Percentiles rank a stretch among this genome's conserved stretches.
Evolutionary conservation across 2,329 filamentous ascomycete genomes (phyloP).

Genomic region (Immersiporthe knoxdaviesiana): DNA sequence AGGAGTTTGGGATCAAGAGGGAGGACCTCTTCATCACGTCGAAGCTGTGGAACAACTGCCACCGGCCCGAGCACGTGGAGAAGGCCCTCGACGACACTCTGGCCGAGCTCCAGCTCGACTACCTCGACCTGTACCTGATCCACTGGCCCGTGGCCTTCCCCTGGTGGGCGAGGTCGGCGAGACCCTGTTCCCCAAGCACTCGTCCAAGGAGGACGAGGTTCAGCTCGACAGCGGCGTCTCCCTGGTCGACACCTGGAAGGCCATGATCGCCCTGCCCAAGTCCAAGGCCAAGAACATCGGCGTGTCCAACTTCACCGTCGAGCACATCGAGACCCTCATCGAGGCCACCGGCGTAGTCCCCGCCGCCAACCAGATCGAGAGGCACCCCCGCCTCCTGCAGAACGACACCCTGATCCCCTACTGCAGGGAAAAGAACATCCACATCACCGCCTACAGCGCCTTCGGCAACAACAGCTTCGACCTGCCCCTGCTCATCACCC

Average conservation of each 20-base stretch:
- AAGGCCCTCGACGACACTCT: constrained; percentile 60
- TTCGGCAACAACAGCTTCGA: constrained; percentile 51
- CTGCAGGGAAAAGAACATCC: constrained; percentile 64
- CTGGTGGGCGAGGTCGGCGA: constrained; percentile 37
- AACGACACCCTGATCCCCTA: constrained; percentile 63
- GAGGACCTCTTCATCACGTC: constrained; percentile 66
- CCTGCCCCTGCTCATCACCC: constrained; percentile 59
- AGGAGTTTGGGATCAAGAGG: constrained; percentile 55
- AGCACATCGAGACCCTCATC: constrained; percentile 59
- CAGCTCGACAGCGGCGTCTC: constrained; percentile 49
- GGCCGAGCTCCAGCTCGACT: constrained; percentile 58
- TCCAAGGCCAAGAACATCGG: constrained; percentile 69
- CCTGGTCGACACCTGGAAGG: constrained; percentile 50
- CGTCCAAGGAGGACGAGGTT: constrained; percentile 40
- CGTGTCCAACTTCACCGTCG: constrained; percentile 74
- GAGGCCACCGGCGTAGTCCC: constrained; percentile 59
- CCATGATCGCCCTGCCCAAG: constrained; percentile 50
- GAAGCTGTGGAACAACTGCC: constrained; percentile 69
- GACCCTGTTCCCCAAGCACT: constrained; percentile 47
- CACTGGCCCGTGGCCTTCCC: constrained; percentile 62
- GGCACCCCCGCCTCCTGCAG: constrained; percentile 64
- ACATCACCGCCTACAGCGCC: constrained; percentile 68
- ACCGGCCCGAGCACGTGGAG: constrained; percentile 62
- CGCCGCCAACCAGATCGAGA: constrained; percentile 71
- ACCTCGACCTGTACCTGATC: constrained; percentile 65